Evolutionary conservation across 192 early-diverging fungal genomes (phyloP), one percentile per base, ranked within the genome.

Genomic region (Phycomyces blakesleeanus): DNA sequence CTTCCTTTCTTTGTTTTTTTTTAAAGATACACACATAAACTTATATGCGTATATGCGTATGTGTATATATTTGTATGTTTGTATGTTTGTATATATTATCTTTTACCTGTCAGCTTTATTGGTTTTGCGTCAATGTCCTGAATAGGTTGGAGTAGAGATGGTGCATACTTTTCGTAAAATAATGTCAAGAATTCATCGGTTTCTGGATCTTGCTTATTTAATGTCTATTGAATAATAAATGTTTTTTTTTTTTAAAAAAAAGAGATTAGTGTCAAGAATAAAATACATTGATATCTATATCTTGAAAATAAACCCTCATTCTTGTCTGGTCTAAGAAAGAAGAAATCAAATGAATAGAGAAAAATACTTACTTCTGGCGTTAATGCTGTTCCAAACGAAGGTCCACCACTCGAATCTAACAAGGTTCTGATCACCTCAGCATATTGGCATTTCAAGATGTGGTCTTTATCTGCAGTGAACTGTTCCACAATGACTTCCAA

Each of bases 391-490:
- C 57, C 60, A 67, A 61, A 60, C 7, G 49, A 16, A 5, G 21
- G 10, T 21, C 26, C 63, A n/a, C 73, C 57, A 61, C 69, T 76
- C 53, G 76, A 67, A 53, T 97, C 95, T 16, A 98, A 76, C 49
- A 98, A 42, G 9, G 85, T 56, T 25, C 91, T 81, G 29, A 98
- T 72, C 4, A 87, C 81, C 57, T 96, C 93, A 27, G 82, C 77
- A 62, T 81, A 89, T 73, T 90, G 87, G 24, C 81, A 65, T 62
- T 87, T 86, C 47, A 89, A 69, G 24, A 85, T 89, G 16, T 78
- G 67, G 50, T 93, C 90, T 7, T 67, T 51, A 26, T 89, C 87
- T 29, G 59, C 63, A 8, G 82, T 70, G 49, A 93, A 81, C 37
- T 86, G 77, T 8, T 84, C 66, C 14, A 95, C 76, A 20, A 98